phyloP scores from a whole-genome alignment of 208 protist species.

The Crithidia sp. region DNA sequence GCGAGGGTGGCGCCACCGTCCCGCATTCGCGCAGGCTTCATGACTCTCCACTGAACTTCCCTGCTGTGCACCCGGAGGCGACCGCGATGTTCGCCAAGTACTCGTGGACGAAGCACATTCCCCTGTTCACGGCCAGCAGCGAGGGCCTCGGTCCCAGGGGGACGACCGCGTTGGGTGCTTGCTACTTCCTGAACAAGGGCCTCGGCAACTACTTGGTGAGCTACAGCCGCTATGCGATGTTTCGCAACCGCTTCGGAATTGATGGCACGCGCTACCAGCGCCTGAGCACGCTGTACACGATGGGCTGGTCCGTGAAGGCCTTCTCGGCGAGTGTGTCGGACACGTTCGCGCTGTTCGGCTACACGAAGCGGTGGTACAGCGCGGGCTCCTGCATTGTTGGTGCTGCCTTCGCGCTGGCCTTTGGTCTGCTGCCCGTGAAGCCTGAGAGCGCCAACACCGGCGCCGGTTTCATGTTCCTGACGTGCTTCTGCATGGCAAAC shows the following conservation, averaged over 20 bases:
- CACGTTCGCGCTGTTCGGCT: constrained; percentile 56
- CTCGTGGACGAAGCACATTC: constrained; percentile 36
- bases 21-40: too few relatives aligned
- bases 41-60: background rate
- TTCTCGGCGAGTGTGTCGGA: constrained; percentile 59
- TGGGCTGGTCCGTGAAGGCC: constrained; percentile 74
- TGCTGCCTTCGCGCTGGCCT: constrained; percentile 40
- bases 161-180: constrained; percentile 41
- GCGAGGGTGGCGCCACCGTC: background rate
- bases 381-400: constrained; percentile 48
- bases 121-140: constrained; percentile 47
- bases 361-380: constrained; percentile 74
- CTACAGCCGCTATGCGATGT: constrained; percentile 53
- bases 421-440: constrained; percentile 47
- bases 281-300: constrained; percentile 40
- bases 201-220: constrained; percentile 46
- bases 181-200: constrained; percentile 56
- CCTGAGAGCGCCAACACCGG: constrained; percentile 35
- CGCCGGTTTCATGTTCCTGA: constrained; percentile 58
- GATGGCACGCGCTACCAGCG: constrained; percentile 56
- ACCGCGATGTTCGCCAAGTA: constrained; percentile 13
- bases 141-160: constrained; percentile 45
- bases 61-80: constrained; percentile 34
- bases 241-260: constrained; percentile 48
- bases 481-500: constrained; percentile 57